A percentile compares a stretch with the other conserved stretches of the same genome.
phyloP scores from a whole-genome alignment of 106 monocot genomes.

The Acorus gramineus region DNA sequence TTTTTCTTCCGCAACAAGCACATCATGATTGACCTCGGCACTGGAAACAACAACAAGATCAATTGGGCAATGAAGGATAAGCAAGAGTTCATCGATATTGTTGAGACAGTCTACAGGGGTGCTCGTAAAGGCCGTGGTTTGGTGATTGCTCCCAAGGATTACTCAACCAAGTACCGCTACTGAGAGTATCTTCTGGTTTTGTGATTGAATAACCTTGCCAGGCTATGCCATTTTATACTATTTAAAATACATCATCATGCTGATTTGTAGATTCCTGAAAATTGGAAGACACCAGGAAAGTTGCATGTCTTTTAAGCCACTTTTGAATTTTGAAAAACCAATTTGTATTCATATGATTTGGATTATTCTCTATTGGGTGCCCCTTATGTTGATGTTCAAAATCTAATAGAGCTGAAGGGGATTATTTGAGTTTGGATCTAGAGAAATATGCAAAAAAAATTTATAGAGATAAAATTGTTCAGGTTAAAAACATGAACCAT shows the following conservation, averaged over 20 bases:
- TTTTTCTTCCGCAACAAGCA: constrained; percentile 89
- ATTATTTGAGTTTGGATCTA: no score
- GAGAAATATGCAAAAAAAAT: no score
- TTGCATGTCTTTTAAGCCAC: no score
- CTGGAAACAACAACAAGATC: constrained; percentile 89
- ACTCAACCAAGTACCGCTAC: constrained; percentile 81
- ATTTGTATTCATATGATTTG: no score
- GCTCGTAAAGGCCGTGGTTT: constrained; percentile 75
- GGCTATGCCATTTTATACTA: constrained; percentile 8
- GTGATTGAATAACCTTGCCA: neutral
- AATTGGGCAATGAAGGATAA: constrained; percentile 85
- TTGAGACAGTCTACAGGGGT: constrained; percentile 71
- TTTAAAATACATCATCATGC: constrained; percentile 15
- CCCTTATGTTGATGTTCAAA: no score
- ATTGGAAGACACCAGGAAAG: no score
- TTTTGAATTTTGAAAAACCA: no score
- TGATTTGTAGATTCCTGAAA: no score
- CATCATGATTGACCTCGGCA: constrained; percentile 82
- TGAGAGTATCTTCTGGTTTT: constrained; percentile 2
- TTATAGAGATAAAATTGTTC: no score
- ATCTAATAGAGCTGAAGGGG: no score
- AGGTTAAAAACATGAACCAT: no score
- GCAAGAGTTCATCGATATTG: constrained; percentile 77
- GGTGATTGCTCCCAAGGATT: constrained; percentile 79
- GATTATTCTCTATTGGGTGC: no score